Conservation (phyloP, 441 rosid species). For the Erysimum pusillum region DNA sequence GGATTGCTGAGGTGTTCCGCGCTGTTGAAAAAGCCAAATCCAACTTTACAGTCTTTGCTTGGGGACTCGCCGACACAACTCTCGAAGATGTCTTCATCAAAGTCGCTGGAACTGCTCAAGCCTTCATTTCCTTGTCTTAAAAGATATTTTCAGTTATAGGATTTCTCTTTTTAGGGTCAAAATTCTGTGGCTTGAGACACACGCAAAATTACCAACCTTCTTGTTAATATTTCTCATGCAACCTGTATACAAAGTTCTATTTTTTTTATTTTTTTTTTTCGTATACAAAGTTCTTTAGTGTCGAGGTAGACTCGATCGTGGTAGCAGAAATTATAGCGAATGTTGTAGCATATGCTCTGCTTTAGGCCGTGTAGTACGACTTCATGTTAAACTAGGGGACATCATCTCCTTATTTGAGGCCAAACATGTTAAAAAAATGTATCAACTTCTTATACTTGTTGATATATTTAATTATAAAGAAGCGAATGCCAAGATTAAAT, state of each 20-base stretch:
- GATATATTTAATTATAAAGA: too few relatives aligned
- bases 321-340: neutral
- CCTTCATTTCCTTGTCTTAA: slow-evolving; percentile 54
- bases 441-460: too few relatives aligned
- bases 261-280: too few relatives aligned
- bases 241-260: neutral
- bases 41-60: slow-evolving; percentile 76
- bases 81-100: slow-evolving; percentile 96
- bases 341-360: neutral
- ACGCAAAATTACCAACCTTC: slow-evolving; percentile 3
- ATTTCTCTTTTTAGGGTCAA: neutral
- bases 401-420: too few relatives aligned
- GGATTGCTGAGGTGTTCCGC: slow-evolving; percentile 76
- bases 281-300: neutral
- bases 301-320: neutral
- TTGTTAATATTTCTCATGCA: neutral
- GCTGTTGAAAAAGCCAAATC: slow-evolving; percentile 81
- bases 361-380: too few relatives aligned
- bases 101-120: slow-evolving; percentile 74
- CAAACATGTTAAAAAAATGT: too few relatives aligned
- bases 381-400: too few relatives aligned
- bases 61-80: slow-evolving; percentile 95
- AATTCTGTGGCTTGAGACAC: neutral
- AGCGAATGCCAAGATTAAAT: too few relatives aligned
- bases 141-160: neutral